Base-by-base conservation (phyloP, 768 basidiomycete genomes). In the Sporobolomyces pararoseus region DNA sequence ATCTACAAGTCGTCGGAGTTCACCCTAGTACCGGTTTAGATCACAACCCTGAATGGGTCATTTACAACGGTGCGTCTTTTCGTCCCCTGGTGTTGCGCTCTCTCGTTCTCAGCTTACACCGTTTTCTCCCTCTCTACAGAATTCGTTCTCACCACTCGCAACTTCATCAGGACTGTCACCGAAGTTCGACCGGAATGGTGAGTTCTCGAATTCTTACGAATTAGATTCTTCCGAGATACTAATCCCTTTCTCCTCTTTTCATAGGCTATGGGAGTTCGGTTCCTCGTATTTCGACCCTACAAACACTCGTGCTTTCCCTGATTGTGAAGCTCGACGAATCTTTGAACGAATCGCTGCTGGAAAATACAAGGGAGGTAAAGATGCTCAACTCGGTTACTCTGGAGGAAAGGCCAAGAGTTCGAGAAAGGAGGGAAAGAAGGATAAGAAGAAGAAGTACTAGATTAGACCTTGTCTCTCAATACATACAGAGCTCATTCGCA, bases 1-100 rank as follows among this genome's bases (percentile, higher is more conserved):
- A 99, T 79, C 89, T 94, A 74, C 94, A 96, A 82, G 89, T 86
- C 42, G 90, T 91, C 9, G 82, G 81, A 2, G 80, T 93, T 23
- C 93, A 97, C 78, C 89, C 93, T 12, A 89, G 88, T 29, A 94
- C 90, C 70, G 91, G 91, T 35, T 81, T 96, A 53, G 89, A 91
- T 71, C 85, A 85, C 16, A 87, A 88, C 66, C 93, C 93, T 14
- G 70, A 75, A 25, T 77, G 65, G 63, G 72, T 75, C 52, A 63
- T 76, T 52, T 76, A 77, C 62, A 71, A 75, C 66, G 75, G 74
- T 67, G 61, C 27, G n/a, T 10, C n/a, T n/a, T 34, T 37, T 23
- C 39, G 39, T 17, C 34, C n/a, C 12, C 17, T 50, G 23, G 39
- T 13, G 29, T n/a, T 31, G 19, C 17, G 27, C 54, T 35, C 46